Evolutionary conservation across 1,284 basidiomycete genomes (phyloP).

Genomic region (Lentinus polychrous): DNA sequence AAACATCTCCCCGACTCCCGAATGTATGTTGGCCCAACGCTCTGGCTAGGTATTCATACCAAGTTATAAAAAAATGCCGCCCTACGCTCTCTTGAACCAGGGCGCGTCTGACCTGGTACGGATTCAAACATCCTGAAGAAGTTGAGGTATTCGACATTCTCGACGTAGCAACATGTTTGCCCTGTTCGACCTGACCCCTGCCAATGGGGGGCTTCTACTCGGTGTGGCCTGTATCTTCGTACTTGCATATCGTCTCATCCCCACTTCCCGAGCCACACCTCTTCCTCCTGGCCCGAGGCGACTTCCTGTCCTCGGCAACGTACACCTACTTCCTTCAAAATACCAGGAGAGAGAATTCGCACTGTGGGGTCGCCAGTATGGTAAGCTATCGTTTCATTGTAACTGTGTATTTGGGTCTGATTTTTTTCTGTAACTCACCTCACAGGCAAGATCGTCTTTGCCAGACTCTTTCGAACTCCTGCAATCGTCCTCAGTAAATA

Average conservation of each 20-base stretch:
- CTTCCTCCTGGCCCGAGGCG: conserved; percentile 41
- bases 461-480: conserved; percentile 11
- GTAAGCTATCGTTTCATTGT: conserved; percentile 16
- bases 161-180: not conserved
- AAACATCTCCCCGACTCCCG: no score
- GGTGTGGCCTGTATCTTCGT: not conserved
- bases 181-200: not conserved
- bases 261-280: not conserved
- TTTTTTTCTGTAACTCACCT: not conserved
- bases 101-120: no score
- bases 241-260: not conserved
- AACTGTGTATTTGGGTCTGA: not conserved
- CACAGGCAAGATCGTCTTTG: conserved; percentile 12
- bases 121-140: no score
- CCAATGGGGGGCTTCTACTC: not conserved
- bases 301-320: conserved; percentile 42
- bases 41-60: no score
- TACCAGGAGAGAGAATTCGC: conserved; percentile 35
- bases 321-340: conserved; percentile 34
- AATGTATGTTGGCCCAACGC: no score
- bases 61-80: no score
- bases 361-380: conserved; percentile 21
- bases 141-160: no score
- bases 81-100: no score
- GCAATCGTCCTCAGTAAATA: conserved; percentile 14